Conservation (phyloP, 73 alveolate genomes). For the Paramecium octaurelia region DNA sequence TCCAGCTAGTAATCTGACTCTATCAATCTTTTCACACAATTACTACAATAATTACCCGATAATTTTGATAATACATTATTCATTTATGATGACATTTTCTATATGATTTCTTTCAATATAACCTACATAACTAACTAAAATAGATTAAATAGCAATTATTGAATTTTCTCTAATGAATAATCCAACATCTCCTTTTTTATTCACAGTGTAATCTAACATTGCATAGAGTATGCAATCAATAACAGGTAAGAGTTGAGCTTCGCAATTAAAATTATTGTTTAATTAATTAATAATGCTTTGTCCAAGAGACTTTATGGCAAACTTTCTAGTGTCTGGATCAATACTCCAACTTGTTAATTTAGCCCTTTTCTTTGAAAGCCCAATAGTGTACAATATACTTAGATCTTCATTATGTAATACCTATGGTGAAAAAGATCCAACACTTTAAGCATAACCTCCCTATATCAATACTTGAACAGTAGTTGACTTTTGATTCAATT, state of each 20-base stretch:
- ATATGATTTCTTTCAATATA: background rate
- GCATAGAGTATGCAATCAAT: slow-evolving; percentile 1
- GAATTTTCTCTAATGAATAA: slow-evolving; percentile 57
- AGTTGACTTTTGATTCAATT: background rate
- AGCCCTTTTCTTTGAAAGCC: slow-evolving; percentile 24
- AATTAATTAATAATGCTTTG: background rate
- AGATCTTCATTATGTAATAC: background rate
- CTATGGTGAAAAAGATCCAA: slow-evolving; percentile 43
- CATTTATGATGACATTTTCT: background rate
- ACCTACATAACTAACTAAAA: background rate
- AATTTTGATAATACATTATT: background rate
- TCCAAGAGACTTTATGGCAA: slow-evolving; percentile 45
- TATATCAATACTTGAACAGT: background rate
- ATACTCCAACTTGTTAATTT: slow-evolving; percentile 49
- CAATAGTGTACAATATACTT: background rate
- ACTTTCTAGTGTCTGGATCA: slow-evolving; percentile 58
- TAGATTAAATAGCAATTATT: background rate
- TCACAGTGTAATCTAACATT: slow-evolving; percentile 51
- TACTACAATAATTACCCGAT: slow-evolving; percentile 7
- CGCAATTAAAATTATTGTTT: background rate
- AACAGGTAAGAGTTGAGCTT: background rate
- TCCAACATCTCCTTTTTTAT: slow-evolving; percentile 59
- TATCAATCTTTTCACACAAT: slow-evolving; percentile 55
- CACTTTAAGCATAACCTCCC: slow-evolving; percentile 51
- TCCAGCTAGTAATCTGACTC: slow-evolving; percentile 55